Evolutionary conservation across 768 basidiomycete species (phyloP).

Genomic region (Amanita subjunquillea): DNA sequence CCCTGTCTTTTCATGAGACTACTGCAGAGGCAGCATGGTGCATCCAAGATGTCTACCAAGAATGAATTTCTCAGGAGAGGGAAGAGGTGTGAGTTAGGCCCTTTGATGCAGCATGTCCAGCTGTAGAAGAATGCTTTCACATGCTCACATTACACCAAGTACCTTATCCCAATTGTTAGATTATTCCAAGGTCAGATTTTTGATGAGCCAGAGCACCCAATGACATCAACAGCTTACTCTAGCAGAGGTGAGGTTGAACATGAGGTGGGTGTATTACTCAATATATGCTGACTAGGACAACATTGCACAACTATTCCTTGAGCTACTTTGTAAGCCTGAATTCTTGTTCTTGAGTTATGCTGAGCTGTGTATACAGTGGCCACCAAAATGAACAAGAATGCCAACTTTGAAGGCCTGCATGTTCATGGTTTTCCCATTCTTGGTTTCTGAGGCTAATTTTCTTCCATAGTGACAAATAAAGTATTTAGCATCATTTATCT

Average conservation of each 20-base stretch:
- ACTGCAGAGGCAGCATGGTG: slow-evolving; percentile 5
- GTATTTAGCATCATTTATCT: slow-evolving; percentile 8
- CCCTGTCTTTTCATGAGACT: slow-evolving; percentile 7
- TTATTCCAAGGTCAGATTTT: slow-evolving; percentile 10
- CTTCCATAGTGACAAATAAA: slow-evolving; percentile 9
- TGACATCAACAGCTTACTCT: slow-evolving; percentile 6
- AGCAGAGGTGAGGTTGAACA: slow-evolving; percentile 8
- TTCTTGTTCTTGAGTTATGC: slow-evolving; percentile 1
- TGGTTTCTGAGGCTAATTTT: slow-evolving; percentile 8
- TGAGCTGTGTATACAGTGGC: slow-evolving; percentile 7
- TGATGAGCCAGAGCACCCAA: slow-evolving; percentile 9
- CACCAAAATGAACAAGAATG: slow-evolving; percentile 4
- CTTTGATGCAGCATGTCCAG: slow-evolving; percentile 6
- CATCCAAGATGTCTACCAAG: slow-evolving; percentile 9
- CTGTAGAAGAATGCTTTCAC: neutral
- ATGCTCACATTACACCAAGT: slow-evolving; percentile 5
- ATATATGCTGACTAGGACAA: neutral
- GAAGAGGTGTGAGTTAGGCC: slow-evolving; percentile 6
- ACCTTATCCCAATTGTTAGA: slow-evolving; percentile 9
- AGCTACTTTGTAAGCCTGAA: slow-evolving; percentile 8
- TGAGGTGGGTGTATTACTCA: slow-evolving; percentile 6
- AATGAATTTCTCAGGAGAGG: slow-evolving; percentile 3
- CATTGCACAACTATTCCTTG: slow-evolving; percentile 9
- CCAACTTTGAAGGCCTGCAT: slow-evolving; percentile 5
- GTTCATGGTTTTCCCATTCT: slow-evolving; percentile 8